phyloP scores from a whole-genome alignment of 768 basidiomycete genomes.

The Amyloporia xantha region DNA sequence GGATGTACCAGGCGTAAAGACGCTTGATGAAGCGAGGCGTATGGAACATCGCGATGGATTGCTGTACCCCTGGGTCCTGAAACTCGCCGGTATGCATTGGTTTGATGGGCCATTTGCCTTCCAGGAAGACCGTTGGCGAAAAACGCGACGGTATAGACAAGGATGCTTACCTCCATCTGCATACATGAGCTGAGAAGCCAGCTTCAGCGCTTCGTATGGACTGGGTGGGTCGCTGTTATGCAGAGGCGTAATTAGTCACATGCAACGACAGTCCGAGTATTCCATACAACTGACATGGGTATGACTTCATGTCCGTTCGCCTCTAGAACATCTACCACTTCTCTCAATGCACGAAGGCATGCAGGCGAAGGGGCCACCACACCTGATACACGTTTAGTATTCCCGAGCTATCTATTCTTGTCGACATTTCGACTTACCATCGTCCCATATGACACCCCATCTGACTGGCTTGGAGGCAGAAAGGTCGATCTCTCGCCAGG shows the following conservation, averaged over 20 bases:
- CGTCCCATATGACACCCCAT: slow-evolving; percentile 39
- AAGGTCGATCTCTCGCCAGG: slow-evolving; percentile 33
- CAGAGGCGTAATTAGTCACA: background rate
- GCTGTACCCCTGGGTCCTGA: slow-evolving; percentile 18
- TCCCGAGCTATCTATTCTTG: too few species aligned
- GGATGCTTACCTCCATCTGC: slow-evolving; percentile 18
- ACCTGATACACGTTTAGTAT: slow-evolving; percentile 12
- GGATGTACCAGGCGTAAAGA: slow-evolving; percentile 24
- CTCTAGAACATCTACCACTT: slow-evolving; percentile 26
- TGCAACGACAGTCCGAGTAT: too few species aligned
- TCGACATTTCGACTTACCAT: slow-evolving; percentile 30
- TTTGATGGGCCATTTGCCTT: slow-evolving; percentile 14
- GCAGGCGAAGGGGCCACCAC: slow-evolving; percentile 34
- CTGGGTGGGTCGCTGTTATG: slow-evolving; percentile 24
- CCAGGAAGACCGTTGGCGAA: background rate
- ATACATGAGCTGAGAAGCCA: slow-evolving; percentile 18
- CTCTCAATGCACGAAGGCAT: slow-evolving; percentile 33
- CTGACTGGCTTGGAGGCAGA: slow-evolving; percentile 25
- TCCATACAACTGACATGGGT: slow-evolving; percentile 30
- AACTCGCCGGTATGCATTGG: slow-evolving; percentile 20
- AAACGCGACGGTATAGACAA: too few species aligned
- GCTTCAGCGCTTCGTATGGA: slow-evolving; percentile 17
- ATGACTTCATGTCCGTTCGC: slow-evolving; percentile 35
- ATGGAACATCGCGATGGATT: slow-evolving; percentile 16
- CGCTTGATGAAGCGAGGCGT: slow-evolving; percentile 19